Percentiles rank a stretch among this genome's conserved stretches.
Evolutionary conservation across 768 basidiomycete species (phyloP).

Genomic region (Clavulina sp.): DNA sequence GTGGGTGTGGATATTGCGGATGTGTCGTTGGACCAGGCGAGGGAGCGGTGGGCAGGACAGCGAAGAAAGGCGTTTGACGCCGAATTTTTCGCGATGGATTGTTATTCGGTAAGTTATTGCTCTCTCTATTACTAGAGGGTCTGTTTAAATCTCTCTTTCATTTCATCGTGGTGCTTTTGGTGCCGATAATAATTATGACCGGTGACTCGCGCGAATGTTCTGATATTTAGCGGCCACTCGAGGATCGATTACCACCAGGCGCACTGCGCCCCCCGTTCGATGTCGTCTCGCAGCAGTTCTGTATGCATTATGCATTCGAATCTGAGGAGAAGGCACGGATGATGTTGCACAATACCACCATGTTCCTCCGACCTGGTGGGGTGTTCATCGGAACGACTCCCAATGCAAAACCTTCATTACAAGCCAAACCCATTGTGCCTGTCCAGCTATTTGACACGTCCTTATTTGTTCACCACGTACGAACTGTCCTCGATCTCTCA

Average conservation of each 20-base stretch:
- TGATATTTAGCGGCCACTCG: conserved; percentile 33
- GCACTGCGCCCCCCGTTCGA: conserved; percentile 61
- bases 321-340: conserved; percentile 66
- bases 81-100: conserved; percentile 72
- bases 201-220: conserved; percentile 1
- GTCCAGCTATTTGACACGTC: too few species aligned
- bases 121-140: too few species aligned
- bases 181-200: too few species aligned
- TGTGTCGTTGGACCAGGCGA: conserved; percentile 81
- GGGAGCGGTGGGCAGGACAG: conserved; percentile 38
- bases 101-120: conserved; percentile 39
- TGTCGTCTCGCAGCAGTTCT: conserved; percentile 97
- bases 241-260: conserved; percentile 47
- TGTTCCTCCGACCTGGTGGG: conserved; percentile 66
- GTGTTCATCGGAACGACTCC: conserved; percentile 96
- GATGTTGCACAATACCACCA: conserved; percentile 83
- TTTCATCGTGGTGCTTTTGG: background rate
- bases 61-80: conserved; percentile 41
- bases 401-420: conserved; percentile 66
- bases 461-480: background rate
- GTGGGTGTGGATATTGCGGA: conserved; percentile 79
- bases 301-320: conserved; percentile 99
- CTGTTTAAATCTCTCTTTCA: background rate
- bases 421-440: conserved; percentile 71
- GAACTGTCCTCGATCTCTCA: background rate